Evolutionary conservation across 1,284 basidiomycete genomes (phyloP).

Genomic region (Inonotus hispidus): DNA sequence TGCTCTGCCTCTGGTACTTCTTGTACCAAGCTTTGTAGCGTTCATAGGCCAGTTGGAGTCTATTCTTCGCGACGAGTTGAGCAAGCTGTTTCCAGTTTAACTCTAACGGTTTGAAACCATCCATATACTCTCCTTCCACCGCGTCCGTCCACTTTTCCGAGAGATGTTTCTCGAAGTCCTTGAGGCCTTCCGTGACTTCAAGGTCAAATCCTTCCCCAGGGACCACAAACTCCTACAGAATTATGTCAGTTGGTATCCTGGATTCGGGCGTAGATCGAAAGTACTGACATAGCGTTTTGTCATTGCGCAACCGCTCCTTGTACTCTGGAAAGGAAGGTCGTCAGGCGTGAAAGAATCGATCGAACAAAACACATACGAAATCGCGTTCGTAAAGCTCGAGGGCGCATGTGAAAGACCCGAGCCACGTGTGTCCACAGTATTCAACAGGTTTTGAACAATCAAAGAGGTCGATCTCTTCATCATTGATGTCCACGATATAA

Average conservation of each 20-base stretch:
- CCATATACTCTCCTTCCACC: not conserved
- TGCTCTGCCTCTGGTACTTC: not conserved
- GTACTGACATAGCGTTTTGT: not conserved
- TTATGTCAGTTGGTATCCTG: not conserved
- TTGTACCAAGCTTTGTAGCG: not conserved
- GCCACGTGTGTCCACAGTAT: not conserved
- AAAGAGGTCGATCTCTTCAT: not conserved
- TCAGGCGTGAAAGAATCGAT: not conserved
- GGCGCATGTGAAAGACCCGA: not conserved
- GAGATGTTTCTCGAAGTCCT: not conserved
- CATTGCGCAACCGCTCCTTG: not conserved
- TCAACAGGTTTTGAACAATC: not conserved
- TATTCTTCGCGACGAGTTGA: not conserved
- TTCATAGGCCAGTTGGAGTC: not conserved
- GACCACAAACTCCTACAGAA: not conserved
- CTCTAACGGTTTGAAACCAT: not conserved
- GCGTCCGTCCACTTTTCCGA: not conserved
- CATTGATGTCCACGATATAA: not conserved
- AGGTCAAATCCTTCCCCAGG: not conserved
- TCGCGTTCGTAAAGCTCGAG: not conserved
- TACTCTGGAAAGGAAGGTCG: not conserved
- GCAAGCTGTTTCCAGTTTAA: not conserved
- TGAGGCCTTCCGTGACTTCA: not conserved
- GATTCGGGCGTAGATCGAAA: not conserved
- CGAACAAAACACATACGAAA: not conserved